phyloP scores from a whole-genome alignment of 2,329 filamentous ascomycete species.

The Aspergillus puulaauensis region DNA sequence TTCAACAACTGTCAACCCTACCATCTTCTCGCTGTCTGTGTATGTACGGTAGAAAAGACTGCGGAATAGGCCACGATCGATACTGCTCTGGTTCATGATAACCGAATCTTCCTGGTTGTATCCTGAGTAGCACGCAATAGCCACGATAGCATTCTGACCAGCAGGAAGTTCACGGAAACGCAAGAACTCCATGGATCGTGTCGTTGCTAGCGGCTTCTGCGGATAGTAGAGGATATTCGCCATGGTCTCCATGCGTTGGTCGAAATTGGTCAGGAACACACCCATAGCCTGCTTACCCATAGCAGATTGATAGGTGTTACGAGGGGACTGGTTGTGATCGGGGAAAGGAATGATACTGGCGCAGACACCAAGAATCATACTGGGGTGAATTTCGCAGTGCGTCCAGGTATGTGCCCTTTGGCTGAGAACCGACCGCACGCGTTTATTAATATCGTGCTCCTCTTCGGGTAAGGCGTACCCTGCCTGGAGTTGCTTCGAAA shows the following conservation, averaged over 20 bases:
- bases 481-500: conserved; percentile 67
- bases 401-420: conserved; percentile 89
- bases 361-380: conserved; percentile 98
- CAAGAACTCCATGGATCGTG: conserved; percentile 96
- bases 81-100: conserved; percentile 99
- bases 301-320: conserved; percentile 98
- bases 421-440: conserved; percentile 85
- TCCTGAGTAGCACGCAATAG: conserved; percentile 94
- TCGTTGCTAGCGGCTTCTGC: conserved; percentile 94
- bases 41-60: conserved; percentile 98
- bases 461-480: conserved; percentile 62
- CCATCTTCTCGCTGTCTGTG: conserved; percentile 93
- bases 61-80: conserved; percentile 94
- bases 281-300: conserved; percentile 99
- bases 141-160: conserved; percentile 97
- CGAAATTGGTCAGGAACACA: conserved; percentile 96
- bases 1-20: conserved; percentile 90
- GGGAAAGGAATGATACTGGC: conserved; percentile 99
- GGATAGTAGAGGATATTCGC: conserved; percentile 98
- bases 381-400: conserved; percentile 98
- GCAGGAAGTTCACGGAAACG: conserved; percentile 97
- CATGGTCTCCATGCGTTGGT: conserved; percentile 98
- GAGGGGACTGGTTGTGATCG: conserved; percentile 94
- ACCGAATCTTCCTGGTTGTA: conserved; percentile 99
- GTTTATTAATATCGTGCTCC: conserved; percentile 73